These are phyloP conservation scores for Phytophthora colocasiae DNA, from an alignment of 352 stramenopile genomes.

Conservation along the genomic window DNA sequence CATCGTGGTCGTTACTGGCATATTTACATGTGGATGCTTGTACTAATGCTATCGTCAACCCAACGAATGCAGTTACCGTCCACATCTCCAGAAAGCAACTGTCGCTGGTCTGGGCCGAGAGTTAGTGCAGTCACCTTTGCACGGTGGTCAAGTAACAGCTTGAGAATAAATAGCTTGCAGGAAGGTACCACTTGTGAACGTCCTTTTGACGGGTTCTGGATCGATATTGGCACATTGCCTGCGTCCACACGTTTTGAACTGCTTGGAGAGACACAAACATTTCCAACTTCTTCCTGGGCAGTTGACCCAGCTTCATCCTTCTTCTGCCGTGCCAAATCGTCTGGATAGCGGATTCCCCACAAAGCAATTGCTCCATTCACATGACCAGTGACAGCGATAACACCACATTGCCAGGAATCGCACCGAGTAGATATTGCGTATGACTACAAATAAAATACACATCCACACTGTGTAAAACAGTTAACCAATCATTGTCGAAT, in stretches of 20 bases:
- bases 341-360: conserved; percentile 71
- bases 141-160: conserved; percentile 78
- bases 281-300: background rate
- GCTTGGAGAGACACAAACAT: conserved; percentile 8
- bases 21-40: conserved; percentile 52
- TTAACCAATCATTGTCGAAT: background rate
- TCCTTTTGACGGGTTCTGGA: conserved; percentile 16
- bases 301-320: conserved; percentile 16
- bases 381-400: conserved; percentile 74
- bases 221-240: conserved; percentile 8
- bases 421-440: conserved; percentile 69
- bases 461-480: conserved; percentile 5
- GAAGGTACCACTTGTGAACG: conserved; percentile 60
- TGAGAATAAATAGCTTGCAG: conserved; percentile 79
- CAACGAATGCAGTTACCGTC: conserved; percentile 83
- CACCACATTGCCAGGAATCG: conserved; percentile 75
- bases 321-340: conserved; percentile 53
- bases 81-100: conserved; percentile 70
- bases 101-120: conserved; percentile 64
- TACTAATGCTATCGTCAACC: conserved; percentile 80
- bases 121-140: conserved; percentile 63
- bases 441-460: conserved; percentile 36
- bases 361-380: conserved; percentile 75
- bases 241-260: conserved; percentile 8
- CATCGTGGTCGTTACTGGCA: conserved; percentile 12